These are phyloP conservation scores for Mycena crocata DNA, from an alignment of 768 basidiomycete species.

Conservation along the genomic window DNA sequence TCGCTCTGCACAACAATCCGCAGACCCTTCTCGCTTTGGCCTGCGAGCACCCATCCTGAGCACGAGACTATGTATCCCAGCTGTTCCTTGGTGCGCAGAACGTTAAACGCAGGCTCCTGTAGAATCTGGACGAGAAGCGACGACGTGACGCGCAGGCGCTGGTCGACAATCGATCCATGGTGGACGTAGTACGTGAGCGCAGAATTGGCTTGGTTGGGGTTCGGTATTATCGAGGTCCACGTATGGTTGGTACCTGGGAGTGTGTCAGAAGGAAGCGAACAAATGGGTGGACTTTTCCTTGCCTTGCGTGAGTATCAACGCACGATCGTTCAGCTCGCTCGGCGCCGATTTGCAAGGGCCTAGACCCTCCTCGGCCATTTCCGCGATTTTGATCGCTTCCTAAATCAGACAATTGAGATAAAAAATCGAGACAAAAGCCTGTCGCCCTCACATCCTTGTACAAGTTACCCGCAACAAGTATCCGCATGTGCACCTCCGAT, in stretches of 20 bases:
- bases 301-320: slow-evolving; percentile 81
- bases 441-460: slow-evolving; percentile 74
- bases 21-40: slow-evolving; percentile 79
- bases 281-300: slow-evolving; percentile 27
- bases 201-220: slow-evolving; percentile 89
- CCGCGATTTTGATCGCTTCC: slow-evolving; percentile 83
- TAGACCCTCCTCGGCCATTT: slow-evolving; percentile 77
- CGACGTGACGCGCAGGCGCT: slow-evolving; percentile 71
- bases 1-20: slow-evolving; percentile 93
- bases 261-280: background rate
- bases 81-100: slow-evolving; percentile 93
- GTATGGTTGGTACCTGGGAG: slow-evolving; percentile 74
- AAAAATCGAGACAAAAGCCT: background rate
- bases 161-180: slow-evolving; percentile 76
- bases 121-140: slow-evolving; percentile 86
- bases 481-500: slow-evolving; percentile 73
- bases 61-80: slow-evolving; percentile 92
- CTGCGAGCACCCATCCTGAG: slow-evolving; percentile 64
- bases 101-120: slow-evolving; percentile 91
- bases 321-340: slow-evolving; percentile 64
- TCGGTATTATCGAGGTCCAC: slow-evolving; percentile 75
- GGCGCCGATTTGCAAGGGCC: slow-evolving; percentile 63
- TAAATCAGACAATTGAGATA: slow-evolving; percentile 42
- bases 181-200: slow-evolving; percentile 88
- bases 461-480: slow-evolving; percentile 87